Evolutionary conservation across 352 stramenopile genomes (phyloP).

Genomic region (Albugo laibachii): DNA sequence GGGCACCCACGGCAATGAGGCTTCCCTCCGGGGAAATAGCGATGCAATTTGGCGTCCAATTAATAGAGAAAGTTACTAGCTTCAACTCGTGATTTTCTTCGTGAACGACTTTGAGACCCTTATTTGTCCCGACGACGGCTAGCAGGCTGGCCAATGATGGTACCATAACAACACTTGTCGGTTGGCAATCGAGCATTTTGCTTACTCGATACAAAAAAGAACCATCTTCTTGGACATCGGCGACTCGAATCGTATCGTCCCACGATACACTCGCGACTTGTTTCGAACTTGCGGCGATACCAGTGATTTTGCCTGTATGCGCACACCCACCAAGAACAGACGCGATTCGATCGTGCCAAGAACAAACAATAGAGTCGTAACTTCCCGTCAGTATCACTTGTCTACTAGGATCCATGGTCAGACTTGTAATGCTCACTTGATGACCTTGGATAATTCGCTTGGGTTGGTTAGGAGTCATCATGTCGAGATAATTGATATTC

Average conservation of each 20-base stretch:
- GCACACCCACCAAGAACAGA: constrained; percentile 17
- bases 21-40: constrained; percentile 48
- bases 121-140: constrained; percentile 53
- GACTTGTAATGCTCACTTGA: constrained; percentile 78
- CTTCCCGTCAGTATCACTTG: constrained; percentile 82
- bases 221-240: constrained; percentile 7
- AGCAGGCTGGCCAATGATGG: constrained; percentile 20
- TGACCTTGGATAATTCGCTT: constrained; percentile 79
- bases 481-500: constrained; percentile 67
- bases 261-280: constrained; percentile 75
- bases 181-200: constrained; percentile 40
- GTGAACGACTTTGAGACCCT: constrained; percentile 60
- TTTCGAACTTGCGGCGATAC: constrained; percentile 37
- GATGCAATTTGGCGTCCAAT: constrained; percentile 59
- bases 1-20: constrained; percentile 51
- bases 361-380: constrained; percentile 85
- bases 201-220: constrained; percentile 35
- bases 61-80: constrained; percentile 26
- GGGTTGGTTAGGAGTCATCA: constrained; percentile 35
- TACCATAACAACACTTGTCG: constrained; percentile 37
- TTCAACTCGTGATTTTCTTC: constrained; percentile 55
- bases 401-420: constrained; percentile 55
- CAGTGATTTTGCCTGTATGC: constrained; percentile 65
- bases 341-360: constrained; percentile 63
- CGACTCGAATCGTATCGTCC: constrained; percentile 81